A percentile compares a stretch with the other conserved stretches of the same genome.
Conservation (phyloP, 257 asterid genomes). For the Solanum tarapatanum region DNA sequence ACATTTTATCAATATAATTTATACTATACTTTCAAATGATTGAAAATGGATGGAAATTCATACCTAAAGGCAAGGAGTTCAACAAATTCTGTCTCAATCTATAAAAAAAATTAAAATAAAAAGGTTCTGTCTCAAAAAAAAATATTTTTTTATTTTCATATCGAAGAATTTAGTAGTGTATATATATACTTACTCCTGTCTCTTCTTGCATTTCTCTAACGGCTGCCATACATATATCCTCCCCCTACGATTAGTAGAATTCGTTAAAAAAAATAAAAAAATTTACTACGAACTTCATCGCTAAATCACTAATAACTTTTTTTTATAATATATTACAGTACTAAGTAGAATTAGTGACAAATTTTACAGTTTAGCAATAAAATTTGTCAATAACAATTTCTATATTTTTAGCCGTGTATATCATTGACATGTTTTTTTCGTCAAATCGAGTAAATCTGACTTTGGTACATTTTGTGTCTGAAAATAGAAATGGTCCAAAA, state of each 20-base stretch:
- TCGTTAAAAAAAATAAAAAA: too few species aligned
- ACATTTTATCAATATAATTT: neutral
- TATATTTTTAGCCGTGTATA: too few species aligned
- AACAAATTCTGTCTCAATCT: constrained; percentile 67
- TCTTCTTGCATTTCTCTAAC: constrained; percentile 94
- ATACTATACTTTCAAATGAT: neutral
- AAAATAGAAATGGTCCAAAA: neutral
- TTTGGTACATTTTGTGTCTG: neutral
- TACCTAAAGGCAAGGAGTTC: constrained; percentile 86
- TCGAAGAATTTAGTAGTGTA: neutral
- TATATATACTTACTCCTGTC: constrained; percentile 60
- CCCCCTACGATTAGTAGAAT: constrained; percentile 36
- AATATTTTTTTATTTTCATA: too few species aligned
- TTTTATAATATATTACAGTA: neutral
- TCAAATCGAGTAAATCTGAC: neutral
- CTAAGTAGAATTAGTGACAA: too few species aligned
- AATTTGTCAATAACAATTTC: neutral
- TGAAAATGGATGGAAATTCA: neutral
- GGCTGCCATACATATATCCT: constrained; percentile 78
- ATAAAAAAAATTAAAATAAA: neutral
- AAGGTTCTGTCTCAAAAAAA: too few species aligned
- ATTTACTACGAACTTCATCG: neutral
- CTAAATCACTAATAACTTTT: neutral
- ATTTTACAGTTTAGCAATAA: too few species aligned
- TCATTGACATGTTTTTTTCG: neutral